phyloP scores from a whole-genome alignment of 345 rosid species.

The Murraya koenigii region DNA sequence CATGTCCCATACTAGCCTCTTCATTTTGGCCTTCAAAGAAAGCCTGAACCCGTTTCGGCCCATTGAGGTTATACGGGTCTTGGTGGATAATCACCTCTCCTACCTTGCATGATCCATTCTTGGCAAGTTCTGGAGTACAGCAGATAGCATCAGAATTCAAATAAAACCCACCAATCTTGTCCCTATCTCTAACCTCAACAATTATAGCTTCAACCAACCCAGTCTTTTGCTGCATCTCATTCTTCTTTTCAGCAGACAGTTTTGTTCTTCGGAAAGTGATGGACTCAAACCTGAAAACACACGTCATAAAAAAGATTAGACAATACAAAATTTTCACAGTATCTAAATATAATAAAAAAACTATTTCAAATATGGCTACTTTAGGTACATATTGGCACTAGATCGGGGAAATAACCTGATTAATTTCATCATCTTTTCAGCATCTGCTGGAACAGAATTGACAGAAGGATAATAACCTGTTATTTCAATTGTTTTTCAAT shows the following conservation, averaged over 20 bases:
- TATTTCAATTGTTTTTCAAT: not conserved
- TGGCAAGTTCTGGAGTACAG: slow-evolving; percentile 33
- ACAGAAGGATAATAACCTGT: not conserved
- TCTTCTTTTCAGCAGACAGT: slow-evolving; percentile 28
- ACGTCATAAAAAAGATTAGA: not conserved
- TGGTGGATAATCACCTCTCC: slow-evolving; percentile 42
- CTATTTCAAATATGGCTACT: not conserved
- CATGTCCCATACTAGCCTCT: slow-evolving; percentile 35
- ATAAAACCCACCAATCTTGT: slow-evolving; percentile 33
- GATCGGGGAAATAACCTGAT: not conserved
- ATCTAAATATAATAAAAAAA: not conserved
- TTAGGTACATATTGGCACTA: not conserved
- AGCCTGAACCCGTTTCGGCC: slow-evolving; percentile 33
- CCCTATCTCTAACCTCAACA: slow-evolving; percentile 38
- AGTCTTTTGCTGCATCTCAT: slow-evolving; percentile 47
- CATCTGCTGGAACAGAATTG: not conserved
- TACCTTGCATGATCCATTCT: slow-evolving; percentile 34
- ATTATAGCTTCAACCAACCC: slow-evolving; percentile 42
- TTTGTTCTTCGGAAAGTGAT: slow-evolving; percentile 34
- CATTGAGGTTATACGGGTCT: slow-evolving; percentile 15
- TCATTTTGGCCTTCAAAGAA: slow-evolving; percentile 42
- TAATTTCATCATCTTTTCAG: not conserved
- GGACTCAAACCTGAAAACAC: slow-evolving; percentile 36
- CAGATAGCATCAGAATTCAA: slow-evolving; percentile 35
- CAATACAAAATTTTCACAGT: not conserved